These are phyloP conservation scores for Lomentospora prolificans DNA, from an alignment of 2,329 filamentous ascomycete genomes.

Conservation along the genomic window DNA sequence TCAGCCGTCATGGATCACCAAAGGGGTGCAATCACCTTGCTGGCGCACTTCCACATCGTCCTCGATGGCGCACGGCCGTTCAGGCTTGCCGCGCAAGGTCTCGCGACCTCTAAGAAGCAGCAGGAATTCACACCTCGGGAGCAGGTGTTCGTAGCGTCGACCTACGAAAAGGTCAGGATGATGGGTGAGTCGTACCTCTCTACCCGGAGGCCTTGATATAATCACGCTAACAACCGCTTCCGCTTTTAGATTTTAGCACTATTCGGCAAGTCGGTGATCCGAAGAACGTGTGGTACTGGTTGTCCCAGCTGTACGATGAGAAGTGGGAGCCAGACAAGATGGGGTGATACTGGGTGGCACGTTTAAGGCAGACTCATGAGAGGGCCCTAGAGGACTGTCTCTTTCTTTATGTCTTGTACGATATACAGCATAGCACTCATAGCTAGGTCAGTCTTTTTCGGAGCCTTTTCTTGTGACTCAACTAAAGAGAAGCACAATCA, in stretches of 20 bases:
- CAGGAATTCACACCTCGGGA: neutral
- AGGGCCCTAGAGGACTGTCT: no score
- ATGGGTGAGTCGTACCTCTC: slow-evolving; percentile 6
- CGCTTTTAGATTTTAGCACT: neutral
- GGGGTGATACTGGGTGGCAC: no score
- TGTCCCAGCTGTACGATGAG: slow-evolving; percentile 11
- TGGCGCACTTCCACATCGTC: slow-evolving; percentile 6
- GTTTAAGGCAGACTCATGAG: no score
- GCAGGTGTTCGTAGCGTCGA: neutral
- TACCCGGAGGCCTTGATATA: no score
- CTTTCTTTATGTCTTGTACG: no score
- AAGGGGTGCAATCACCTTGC: slow-evolving; percentile 3
- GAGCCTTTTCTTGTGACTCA: no score
- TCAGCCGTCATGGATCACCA: neutral
- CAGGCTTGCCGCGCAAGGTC: neutral
- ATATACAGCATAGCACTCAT: no score
- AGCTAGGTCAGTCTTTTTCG: no score
- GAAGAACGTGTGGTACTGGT: slow-evolving; percentile 8
- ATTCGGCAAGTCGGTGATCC: neutral
- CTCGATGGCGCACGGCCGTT: neutral
- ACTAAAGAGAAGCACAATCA: no score
- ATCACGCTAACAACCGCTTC: neutral
- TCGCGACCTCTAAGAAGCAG: neutral
- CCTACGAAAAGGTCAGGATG: neutral
- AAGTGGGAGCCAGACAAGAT: slow-evolving; percentile 9